Percentiles rank a stretch among this genome's conserved stretches.
These are phyloP conservation scores for Durotheca rogersii DNA, from an alignment of 495 filamentous ascomycete species.

Conservation along the genomic window DNA sequence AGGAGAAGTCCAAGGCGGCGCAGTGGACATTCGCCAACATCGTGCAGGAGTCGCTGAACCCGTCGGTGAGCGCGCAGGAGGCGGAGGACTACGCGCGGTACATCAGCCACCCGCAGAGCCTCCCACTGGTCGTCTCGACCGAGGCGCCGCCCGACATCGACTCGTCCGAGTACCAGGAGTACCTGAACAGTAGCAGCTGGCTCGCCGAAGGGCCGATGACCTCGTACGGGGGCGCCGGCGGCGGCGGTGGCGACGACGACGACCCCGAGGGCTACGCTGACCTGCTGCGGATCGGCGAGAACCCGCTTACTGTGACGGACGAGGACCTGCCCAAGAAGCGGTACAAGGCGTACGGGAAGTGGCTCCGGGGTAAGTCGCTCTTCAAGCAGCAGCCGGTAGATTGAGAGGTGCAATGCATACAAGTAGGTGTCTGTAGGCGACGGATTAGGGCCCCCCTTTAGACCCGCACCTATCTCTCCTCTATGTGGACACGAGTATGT, in stretches of 20 bases:
- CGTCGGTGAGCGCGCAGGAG: conserved; percentile 70
- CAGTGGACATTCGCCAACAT: conserved; percentile 89
- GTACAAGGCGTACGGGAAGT: conserved; percentile 93
- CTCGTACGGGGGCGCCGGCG: too few relatives aligned
- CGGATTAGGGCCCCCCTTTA: too few relatives aligned
- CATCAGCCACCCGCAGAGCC: conserved; percentile 82
- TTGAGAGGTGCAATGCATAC: too few relatives aligned
- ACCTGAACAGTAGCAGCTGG: conserved; percentile 60
- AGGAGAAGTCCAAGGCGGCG: conserved; percentile 68
- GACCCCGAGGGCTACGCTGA: conserved; percentile 74
- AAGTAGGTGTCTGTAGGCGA: too few relatives aligned
- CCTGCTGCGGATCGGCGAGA: conserved; percentile 71
- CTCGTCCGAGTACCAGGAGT: conserved; percentile 68
- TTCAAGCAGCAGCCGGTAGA: conserved; percentile 87
- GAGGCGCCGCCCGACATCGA: conserved; percentile 58
- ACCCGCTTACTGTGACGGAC: conserved; percentile 81
- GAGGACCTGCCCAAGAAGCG: conserved; percentile 86
- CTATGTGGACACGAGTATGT: too few relatives aligned
- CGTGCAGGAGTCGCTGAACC: conserved; percentile 75
- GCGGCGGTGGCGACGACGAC: conserved; percentile 50
- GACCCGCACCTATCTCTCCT: too few relatives aligned
- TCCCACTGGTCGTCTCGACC: conserved; percentile 81
- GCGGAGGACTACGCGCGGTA: conserved; percentile 87
- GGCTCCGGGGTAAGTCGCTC: conserved; percentile 86
- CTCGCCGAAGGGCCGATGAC: conserved; percentile 42